Base-by-base conservation (phyloP, 176 grass and related monocot species). In the Neostapfia colusana region DNA sequence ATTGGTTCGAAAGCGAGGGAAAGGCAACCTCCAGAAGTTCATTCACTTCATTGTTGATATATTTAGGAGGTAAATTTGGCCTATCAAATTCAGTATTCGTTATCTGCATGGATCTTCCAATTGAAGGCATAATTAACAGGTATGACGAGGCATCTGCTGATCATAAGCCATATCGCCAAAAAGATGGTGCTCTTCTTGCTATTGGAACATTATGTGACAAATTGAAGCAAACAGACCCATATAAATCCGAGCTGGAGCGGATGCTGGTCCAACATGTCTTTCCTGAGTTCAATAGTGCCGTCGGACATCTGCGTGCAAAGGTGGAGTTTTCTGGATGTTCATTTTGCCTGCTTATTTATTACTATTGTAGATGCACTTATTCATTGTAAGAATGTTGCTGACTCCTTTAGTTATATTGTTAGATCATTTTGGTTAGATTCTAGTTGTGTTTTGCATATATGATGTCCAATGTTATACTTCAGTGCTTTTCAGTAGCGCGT, bases 161-260 rank as follows among this genome's bases (percentile, higher is more conserved):
- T 54, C 58, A 81, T 50, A 92, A 88, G 70, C 87, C 89, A 69
- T 97, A 92, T 74, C 79, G 89, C 56, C 89, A 97, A 73, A 97
- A 97, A 90, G 93, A 97, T 88, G 93, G 93, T 21, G 93, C 93
- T 31, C 93, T 97, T 90, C 85, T 97, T 3, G 93, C 93, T 43
- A 97, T 97, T 83, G 93, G 93, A 65, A 81, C 93, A 83, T 85
- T 97, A 24, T 97, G 93, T 57, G 93, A 97, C 76, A 97, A 90
- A 78, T 78, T 97, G 62, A 97, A 97, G 62, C 93, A 97, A 81
- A 90, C 93, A 0, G 89, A 97, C 50, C 93, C 93, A 43, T 97
- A 97, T 63, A 97, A 97, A 69, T 73, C 82, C 28, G 89, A 92
- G 68, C 69, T 97, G 38, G 93, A 97, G 76, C 69, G 69, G 8